Evolutionary conservation across 768 basidiomycete species (phyloP).

Genomic region (Boletus sp.): DNA sequence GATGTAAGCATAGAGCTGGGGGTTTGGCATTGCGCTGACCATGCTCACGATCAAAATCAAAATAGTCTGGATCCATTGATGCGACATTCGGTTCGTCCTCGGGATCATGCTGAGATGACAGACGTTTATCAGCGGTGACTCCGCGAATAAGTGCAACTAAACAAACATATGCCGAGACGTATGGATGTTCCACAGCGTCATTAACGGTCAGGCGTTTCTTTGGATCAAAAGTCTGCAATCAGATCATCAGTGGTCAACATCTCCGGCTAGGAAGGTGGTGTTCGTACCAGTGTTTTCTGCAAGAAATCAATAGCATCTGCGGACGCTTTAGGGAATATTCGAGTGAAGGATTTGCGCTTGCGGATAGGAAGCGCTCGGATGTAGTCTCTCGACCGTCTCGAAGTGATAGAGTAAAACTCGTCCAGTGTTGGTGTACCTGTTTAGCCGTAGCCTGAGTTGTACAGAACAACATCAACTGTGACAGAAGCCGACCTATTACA

Average conservation of each 20-base stretch:
- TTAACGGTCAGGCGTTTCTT: slow-evolving; percentile 82
- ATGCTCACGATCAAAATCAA: slow-evolving; percentile 80
- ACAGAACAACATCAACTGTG: slow-evolving; percentile 14
- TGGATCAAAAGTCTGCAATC: slow-evolving; percentile 73
- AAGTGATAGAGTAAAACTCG: slow-evolving; percentile 89
- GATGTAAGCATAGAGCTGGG: slow-evolving; percentile 2
- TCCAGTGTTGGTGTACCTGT: slow-evolving; percentile 80
- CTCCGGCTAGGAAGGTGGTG: slow-evolving; percentile 26
- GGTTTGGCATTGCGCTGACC: neutral
- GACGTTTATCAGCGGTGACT: neutral
- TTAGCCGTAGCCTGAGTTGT: slow-evolving; percentile 16
- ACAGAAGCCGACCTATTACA: slow-evolving; percentile 55
- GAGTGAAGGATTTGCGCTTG: slow-evolving; percentile 65
- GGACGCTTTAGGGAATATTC: slow-evolving; percentile 76
- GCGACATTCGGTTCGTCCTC: slow-evolving; percentile 85
- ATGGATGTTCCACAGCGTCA: slow-evolving; percentile 79
- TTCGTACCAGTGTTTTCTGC: slow-evolving; percentile 59
- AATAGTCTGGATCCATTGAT: slow-evolving; percentile 80
- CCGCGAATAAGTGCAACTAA: neutral
- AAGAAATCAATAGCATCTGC: slow-evolving; percentile 70
- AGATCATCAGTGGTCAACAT: neutral
- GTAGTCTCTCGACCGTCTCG: slow-evolving; percentile 80
- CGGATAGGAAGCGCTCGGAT: slow-evolving; percentile 83
- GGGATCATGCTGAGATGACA: slow-evolving; percentile 62
- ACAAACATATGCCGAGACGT: slow-evolving; percentile 71